A percentile compares a stretch with the other conserved stretches of the same genome.
Evolutionary conservation across 331 rosid species (phyloP).

Genomic region (Cydonia oblonga): DNA sequence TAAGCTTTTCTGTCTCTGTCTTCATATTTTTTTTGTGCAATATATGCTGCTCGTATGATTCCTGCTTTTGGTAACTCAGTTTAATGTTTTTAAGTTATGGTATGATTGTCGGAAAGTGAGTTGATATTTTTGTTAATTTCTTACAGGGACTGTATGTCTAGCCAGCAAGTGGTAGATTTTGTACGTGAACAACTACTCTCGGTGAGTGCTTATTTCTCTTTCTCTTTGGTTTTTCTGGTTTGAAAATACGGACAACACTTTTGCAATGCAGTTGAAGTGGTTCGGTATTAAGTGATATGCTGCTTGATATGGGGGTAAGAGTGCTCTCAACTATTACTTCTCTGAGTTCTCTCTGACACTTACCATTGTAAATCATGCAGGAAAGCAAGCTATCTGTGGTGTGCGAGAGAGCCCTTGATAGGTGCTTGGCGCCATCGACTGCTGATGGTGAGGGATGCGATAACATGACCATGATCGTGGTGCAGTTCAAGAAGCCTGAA

Average conservation of each 20-base stretch:
- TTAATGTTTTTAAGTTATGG: background rate
- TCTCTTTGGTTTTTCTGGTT: background rate
- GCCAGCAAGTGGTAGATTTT: conserved; percentile 84
- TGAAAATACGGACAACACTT: background rate
- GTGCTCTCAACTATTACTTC: background rate
- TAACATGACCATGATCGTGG: conserved; percentile 95
- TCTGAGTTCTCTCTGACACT: background rate
- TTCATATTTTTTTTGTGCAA: background rate
- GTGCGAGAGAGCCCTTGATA: conserved; percentile 75
- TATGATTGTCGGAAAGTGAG: background rate
- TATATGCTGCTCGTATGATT: background rate
- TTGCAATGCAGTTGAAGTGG: background rate
- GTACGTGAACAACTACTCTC: conserved; percentile 50
- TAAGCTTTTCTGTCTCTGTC: background rate
- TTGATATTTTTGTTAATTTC: conserved; percentile 15
- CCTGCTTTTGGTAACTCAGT: background rate
- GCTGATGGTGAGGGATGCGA: conserved; percentile 83
- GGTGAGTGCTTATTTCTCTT: conserved; percentile 30
- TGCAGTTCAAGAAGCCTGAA: conserved; percentile 63
- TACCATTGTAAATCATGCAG: conserved; percentile 28
- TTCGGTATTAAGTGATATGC: background rate
- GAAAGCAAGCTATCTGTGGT: conserved; percentile 69
- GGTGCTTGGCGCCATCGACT: conserved; percentile 87
- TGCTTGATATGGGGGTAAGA: background rate
- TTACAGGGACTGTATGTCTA: conserved; percentile 93